A percentile compares a stretch with the other conserved stretches of the same genome.
phyloP scores from a whole-genome alignment of 2,329 filamentous ascomycete genomes.

The Penicillium glabrum region DNA sequence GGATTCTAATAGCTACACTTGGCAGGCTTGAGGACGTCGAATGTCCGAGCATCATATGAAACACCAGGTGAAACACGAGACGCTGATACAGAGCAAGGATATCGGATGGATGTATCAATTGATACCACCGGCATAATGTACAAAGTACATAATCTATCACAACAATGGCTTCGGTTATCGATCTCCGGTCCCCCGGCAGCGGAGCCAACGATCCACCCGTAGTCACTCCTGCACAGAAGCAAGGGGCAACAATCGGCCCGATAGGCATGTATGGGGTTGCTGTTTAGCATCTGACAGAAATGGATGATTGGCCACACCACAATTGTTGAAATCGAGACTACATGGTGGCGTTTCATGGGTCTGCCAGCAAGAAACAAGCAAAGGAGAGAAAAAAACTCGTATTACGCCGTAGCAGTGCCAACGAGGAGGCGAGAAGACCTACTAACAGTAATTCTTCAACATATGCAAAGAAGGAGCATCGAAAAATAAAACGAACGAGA shows the following conservation, averaged over 20 bases:
- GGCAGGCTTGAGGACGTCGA: not conserved
- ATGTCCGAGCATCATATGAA: not conserved
- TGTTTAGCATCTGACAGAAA: not conserved
- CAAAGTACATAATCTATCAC: not conserved
- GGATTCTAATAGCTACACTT: not conserved
- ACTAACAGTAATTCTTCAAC: constrained; percentile 1
- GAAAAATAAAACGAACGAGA: not conserved
- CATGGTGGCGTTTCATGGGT: not conserved
- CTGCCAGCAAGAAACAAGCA: not conserved
- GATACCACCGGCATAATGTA: not conserved
- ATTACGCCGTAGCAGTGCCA: constrained; percentile 18
- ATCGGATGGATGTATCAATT: not conserved
- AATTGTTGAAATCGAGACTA: not conserved
- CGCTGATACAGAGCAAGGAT: not conserved
- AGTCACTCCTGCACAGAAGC: not conserved
- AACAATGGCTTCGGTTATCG: not conserved
- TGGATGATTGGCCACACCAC: not conserved
- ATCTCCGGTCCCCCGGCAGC: not conserved
- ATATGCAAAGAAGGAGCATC: not conserved
- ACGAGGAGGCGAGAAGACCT: constrained; percentile 9
- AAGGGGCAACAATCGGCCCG: not conserved
- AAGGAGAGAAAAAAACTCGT: constrained; percentile 2
- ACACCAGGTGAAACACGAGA: not conserved
- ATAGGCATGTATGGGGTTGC: not conserved
- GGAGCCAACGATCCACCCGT: not conserved